phyloP scores from a whole-genome alignment of 2,329 filamentous ascomycete species.

The Alternaria alternata region DNA sequence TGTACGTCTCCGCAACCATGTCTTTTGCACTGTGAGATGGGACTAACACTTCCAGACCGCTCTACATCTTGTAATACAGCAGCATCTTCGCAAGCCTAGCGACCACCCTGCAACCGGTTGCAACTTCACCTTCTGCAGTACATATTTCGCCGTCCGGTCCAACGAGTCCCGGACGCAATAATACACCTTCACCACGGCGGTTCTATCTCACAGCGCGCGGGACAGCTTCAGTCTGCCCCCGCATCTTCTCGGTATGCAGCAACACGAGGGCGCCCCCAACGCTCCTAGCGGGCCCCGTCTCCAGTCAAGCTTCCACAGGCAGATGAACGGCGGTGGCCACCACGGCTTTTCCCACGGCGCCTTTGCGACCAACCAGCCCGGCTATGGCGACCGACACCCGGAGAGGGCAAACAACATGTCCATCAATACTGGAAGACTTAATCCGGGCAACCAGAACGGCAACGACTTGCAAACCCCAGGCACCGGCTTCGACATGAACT shows the following conservation, averaged over 20 bases:
- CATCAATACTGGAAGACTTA: constrained; percentile 84
- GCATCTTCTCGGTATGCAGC: constrained; percentile 92
- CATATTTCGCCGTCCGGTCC: constrained; percentile 52
- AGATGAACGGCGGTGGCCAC: constrained; percentile 68
- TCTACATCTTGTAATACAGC: constrained; percentile 44
- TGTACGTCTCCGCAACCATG: not conserved
- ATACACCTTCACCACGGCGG: constrained; percentile 77
- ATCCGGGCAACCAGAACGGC: constrained; percentile 62
- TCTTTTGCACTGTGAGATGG: not conserved
- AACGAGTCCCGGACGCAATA: constrained; percentile 63
- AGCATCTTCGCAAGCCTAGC: constrained; percentile 36
- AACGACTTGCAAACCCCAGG: constrained; percentile 86
- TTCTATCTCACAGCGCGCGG: constrained; percentile 78
- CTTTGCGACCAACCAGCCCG: constrained; percentile 82
- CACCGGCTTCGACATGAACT: constrained; percentile 96
- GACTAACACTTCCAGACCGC: constrained; percentile 29
- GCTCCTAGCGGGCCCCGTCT: constrained; percentile 65
- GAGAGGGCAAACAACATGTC: constrained; percentile 86
- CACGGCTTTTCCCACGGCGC: constrained; percentile 93
- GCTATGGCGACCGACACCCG: constrained; percentile 86
- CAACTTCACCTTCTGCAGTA: constrained; percentile 46
- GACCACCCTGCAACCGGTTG: constrained; percentile 37
- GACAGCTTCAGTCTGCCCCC: constrained; percentile 84
- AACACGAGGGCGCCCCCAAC: constrained; percentile 72
- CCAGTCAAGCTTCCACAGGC: constrained; percentile 76